Base-by-base conservation (phyloP, 192 early-diverging fungal species). In the Coemansia sp. region DNA sequence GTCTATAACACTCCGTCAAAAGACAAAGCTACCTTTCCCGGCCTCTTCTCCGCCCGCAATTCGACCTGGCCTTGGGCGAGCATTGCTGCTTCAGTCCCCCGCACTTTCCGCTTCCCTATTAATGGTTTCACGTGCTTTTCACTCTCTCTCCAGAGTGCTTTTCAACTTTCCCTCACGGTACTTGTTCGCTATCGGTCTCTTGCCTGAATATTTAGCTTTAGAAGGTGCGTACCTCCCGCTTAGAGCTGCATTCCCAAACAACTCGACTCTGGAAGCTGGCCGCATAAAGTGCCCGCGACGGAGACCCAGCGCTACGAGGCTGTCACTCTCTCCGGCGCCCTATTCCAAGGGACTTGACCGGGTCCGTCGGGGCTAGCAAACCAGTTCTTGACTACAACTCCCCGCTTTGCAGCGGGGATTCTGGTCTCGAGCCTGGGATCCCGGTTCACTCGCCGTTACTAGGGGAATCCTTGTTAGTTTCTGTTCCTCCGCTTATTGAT, bases 131-230 rank as follows among this genome's bases (percentile, higher is more conserved):
- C 88, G 87, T 83, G 83, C 88, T 90, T 88, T 90, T 87, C 80
- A 89, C 86, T 91, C 88, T 89, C 86, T 90, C 88, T 91, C 86
- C 86, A 88, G 87, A 88, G 86, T 88, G 76, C 85, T 88, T 89
- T 90, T 89, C 88, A 90, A 87, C 89, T 90, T 90, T 91, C 89
- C 87, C 85, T 91, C 87, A 89, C 86, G 85, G 89, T 91, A 90
- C 88, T 91, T 90, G 89, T 91, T 91, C 83, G 87, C 87, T 91
- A 91, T 91, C 87, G 87, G 89, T 89, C 87, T 90, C 89, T 89
- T 84, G 84, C 72, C 66, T 84, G 86, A 78, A 84, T 91, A 91
- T 90, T 91, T 89, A 91, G 88, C 87, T 73, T 89, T 90, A 80
- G 88, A 85, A 85, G 87, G 80, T 84, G 89, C 89, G 87, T 89